Evolutionary conservation across 2,329 filamentous ascomycete genomes (phyloP).

Genomic region (Bipolaris victoriae): DNA sequence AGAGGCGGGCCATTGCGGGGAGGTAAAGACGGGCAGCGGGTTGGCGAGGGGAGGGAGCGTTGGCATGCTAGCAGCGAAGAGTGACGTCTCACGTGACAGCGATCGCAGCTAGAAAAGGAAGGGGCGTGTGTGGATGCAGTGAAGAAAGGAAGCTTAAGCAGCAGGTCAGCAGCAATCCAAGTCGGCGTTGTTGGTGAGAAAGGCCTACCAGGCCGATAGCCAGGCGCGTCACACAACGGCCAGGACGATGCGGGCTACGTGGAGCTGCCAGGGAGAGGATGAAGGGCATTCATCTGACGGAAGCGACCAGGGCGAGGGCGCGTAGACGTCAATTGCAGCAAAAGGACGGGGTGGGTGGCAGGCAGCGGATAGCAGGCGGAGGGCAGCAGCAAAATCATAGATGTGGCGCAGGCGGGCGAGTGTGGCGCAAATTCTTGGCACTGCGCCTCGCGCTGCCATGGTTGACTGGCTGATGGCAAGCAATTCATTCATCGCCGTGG

Average conservation of each 20-base stretch:
- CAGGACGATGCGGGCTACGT: conserved; percentile 40
- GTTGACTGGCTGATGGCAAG: not conserved
- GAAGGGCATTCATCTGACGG: conserved; percentile 49
- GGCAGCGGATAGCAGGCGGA: conserved; percentile 18
- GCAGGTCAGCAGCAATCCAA: not conserved
- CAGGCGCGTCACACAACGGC: conserved; percentile 23
- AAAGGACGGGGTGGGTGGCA: conserved; percentile 2
- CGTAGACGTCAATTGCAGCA: conserved; percentile 23
- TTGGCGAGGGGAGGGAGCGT: not conserved
- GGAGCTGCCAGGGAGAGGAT: conserved; percentile 37
- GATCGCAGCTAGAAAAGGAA: not conserved
- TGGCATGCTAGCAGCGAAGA: not conserved
- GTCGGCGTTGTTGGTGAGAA: not conserved
- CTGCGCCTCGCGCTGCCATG: conserved; percentile 22
- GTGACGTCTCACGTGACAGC: not conserved
- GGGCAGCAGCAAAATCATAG: conserved; percentile 6
- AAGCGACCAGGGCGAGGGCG: conserved; percentile 10
- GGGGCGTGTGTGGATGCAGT: not conserved
- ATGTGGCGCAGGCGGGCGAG: conserved; percentile 6
- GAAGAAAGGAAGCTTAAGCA: conserved; percentile 4
- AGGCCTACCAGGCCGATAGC: conserved; percentile 22
- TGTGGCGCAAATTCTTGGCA: conserved; percentile 31
- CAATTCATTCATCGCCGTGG: conserved; percentile 26
- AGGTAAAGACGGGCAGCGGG: not conserved
- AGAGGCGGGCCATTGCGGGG: not conserved